phyloP scores from a whole-genome alignment of 108 stramenopile species.

The Fragilaria radians region DNA sequence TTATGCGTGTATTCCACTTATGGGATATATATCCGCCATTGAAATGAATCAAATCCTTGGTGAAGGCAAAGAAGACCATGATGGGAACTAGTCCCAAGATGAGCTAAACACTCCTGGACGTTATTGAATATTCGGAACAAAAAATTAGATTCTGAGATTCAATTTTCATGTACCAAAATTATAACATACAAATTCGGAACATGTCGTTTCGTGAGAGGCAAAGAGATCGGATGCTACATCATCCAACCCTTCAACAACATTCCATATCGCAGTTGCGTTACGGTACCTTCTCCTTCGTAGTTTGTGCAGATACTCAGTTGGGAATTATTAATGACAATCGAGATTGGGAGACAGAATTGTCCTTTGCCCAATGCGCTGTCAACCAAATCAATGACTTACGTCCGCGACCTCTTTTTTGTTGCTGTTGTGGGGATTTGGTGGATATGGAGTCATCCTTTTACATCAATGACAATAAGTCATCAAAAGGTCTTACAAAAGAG shows the following conservation, averaged over 20 bases:
- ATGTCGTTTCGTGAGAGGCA: slow-evolving; percentile 8
- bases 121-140: slow-evolving; percentile 69
- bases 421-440: slow-evolving; percentile 67
- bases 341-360: slow-evolving; percentile 58
- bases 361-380: slow-evolving; percentile 42
- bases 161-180: no score
- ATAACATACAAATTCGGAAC: no score
- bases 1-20: slow-evolving; percentile 56
- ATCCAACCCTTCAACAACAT: slow-evolving; percentile 15
- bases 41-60: slow-evolving; percentile 65
- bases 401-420: slow-evolving; percentile 56
- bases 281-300: slow-evolving; percentile 34
- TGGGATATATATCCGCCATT: slow-evolving; percentile 63
- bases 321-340: slow-evolving; percentile 43
- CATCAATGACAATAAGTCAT: slow-evolving; percentile 28
- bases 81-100: slow-evolving; percentile 17
- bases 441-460: slow-evolving; percentile 53
- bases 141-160: no score
- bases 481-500: slow-evolving; percentile 33
- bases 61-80: slow-evolving; percentile 39
- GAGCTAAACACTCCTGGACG: slow-evolving; percentile 47
- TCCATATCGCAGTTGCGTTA: background rate
- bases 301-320: slow-evolving; percentile 62
- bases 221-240: slow-evolving; percentile 13
- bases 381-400: slow-evolving; percentile 42